Evolutionary conservation across 1,139 yeast genomes (phyloP).

Genomic region (Candida smagusa): DNA sequence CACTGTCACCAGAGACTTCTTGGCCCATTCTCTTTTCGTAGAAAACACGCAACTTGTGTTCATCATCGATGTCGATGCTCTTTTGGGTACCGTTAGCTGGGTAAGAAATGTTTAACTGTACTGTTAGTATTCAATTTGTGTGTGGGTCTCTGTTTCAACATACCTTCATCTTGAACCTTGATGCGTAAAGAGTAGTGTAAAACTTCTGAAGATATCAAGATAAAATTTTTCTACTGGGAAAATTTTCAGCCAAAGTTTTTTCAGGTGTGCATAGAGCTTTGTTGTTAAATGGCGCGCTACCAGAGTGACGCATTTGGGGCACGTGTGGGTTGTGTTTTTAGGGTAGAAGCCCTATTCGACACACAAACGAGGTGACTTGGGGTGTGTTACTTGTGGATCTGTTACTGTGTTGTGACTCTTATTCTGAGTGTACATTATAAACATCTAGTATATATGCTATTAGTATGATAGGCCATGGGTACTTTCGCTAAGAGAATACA

Average conservation of each 20-base stretch:
- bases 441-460: too few species aligned
- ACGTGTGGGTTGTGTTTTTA: conserved; percentile 3
- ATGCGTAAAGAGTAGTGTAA: conserved; percentile 18
- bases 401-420: too few species aligned
- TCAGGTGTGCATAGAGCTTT: conserved; percentile 4
- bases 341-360: conserved; percentile 9
- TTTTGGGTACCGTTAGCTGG: conserved; percentile 99
- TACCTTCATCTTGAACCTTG: conserved; percentile 39
- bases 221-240: conserved; percentile 13
- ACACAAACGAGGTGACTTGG: too few species aligned
- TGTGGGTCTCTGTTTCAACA: conserved; percentile 14
- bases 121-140: conserved; percentile 11
- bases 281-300: conserved; percentile 4
- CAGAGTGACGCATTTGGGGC: conserved; percentile 2
- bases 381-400: too few species aligned
- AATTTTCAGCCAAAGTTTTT: conserved; percentile 6
- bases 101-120: conserved; percentile 95
- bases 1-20: conserved; percentile 98
- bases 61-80: conserved; percentile 96
- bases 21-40: conserved; percentile 99
- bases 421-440: too few species aligned
- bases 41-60: conserved; percentile 97
- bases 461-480: too few species aligned
- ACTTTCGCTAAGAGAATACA: too few species aligned
- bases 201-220: conserved; percentile 4